A percentile compares a stretch with the other conserved stretches of the same genome.
Evolutionary conservation across 345 rosid genomes (phyloP).

Genomic region (Balakata baccata): DNA sequence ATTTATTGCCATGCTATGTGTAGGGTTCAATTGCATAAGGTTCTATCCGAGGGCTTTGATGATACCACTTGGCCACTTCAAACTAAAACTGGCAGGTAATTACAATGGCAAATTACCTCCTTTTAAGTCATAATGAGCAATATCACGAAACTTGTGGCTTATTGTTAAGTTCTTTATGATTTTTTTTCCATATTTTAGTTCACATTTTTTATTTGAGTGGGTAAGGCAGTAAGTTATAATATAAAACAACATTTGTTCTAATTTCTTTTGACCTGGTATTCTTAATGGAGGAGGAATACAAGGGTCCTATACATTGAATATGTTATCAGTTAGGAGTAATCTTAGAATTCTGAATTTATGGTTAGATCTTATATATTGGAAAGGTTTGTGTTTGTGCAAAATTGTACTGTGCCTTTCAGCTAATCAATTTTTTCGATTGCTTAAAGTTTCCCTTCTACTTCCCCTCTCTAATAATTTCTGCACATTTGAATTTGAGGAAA

Average conservation of each 20-base stretch:
- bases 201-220: background rate
- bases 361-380: background rate
- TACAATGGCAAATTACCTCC: background rate
- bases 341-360: background rate
- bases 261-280: no score
- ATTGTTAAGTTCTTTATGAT: background rate
- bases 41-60: slow-evolving; percentile 69
- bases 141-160: no score
- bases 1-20: slow-evolving; percentile 6
- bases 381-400: background rate
- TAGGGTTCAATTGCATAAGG: slow-evolving; percentile 77
- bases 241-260: no score
- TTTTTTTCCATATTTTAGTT: background rate
- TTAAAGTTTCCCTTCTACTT: background rate
- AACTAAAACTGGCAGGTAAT: slow-evolving; percentile 77
- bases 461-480: background rate
- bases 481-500: background rate
- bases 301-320: no score
- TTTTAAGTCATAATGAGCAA: background rate
- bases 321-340: no score
- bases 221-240: background rate
- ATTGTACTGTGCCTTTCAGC: background rate
- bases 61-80: slow-evolving; percentile 74
- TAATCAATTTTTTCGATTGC: background rate
- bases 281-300: no score